These are phyloP conservation scores for Chlorella sorokiniana DNA, from an alignment of 139 green algal species.

Conservation along the genomic window DNA sequence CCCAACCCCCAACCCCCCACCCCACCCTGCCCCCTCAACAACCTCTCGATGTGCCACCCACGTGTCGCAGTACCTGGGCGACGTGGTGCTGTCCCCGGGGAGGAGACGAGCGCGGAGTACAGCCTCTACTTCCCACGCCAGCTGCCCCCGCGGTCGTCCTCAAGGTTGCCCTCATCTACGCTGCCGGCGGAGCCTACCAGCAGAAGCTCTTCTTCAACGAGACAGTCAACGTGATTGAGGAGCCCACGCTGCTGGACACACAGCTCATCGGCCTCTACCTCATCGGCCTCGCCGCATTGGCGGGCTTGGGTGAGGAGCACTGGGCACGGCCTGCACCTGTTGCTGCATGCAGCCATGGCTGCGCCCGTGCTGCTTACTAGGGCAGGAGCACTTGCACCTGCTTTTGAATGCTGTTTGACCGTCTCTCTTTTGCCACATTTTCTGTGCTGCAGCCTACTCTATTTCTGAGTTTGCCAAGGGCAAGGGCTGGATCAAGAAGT, in stretches of 20 bases:
- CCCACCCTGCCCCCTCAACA: neutral
- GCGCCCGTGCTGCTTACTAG: neutral
- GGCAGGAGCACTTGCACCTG: neutral
- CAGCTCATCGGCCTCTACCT: slow-evolving; percentile 48
- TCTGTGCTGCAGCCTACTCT: slow-evolving; percentile 32
- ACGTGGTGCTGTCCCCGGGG: slow-evolving; percentile 20
- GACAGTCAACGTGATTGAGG: slow-evolving; percentile 40
- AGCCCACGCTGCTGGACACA: slow-evolving; percentile 38
- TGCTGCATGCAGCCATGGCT: neutral
- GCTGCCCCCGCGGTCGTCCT: slow-evolving; percentile 43
- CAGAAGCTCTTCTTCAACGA: slow-evolving; percentile 32
- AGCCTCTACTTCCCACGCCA: slow-evolving; percentile 35
- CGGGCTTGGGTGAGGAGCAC: slow-evolving; percentile 11
- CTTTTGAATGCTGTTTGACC: neutral
- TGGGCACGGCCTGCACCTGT: neutral
- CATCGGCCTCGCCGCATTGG: slow-evolving; percentile 30
- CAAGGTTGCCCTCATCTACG: slow-evolving; percentile 15
- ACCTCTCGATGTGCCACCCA: too few species aligned
- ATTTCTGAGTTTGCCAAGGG: slow-evolving; percentile 18
- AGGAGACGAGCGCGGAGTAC: slow-evolving; percentile 41
- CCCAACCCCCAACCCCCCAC: neutral
- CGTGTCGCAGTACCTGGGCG: slow-evolving; percentile 34
- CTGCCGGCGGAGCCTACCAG: neutral
- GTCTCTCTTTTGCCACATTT: neutral
- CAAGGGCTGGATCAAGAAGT: slow-evolving; percentile 49